These are phyloP conservation scores for Setaria italica DNA, from an alignment of 202 grass and related monocot species.

Conservation along the genomic window DNA sequence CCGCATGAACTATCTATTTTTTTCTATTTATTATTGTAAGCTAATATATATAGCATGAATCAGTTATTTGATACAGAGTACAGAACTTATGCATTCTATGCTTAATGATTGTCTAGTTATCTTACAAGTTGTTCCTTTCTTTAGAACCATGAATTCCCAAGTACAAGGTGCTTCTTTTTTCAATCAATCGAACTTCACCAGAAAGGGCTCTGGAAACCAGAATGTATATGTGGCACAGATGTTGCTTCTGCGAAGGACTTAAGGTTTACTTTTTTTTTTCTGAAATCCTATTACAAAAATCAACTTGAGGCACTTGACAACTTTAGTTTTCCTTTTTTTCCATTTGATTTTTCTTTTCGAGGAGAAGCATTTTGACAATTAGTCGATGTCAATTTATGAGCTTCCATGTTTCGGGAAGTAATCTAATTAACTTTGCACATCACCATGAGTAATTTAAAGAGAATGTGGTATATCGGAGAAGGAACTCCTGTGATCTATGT, in stretches of 20 bases:
- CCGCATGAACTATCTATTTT: neutral
- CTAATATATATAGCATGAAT: neutral
- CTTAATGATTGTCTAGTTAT: slow-evolving; percentile 32
- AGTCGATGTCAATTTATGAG: neutral
- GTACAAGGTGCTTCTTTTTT: slow-evolving; percentile 62
- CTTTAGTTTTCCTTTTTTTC: neutral
- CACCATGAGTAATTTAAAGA: neutral
- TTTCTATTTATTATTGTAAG: neutral
- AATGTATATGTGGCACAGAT: slow-evolving; percentile 71
- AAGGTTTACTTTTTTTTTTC: slow-evolving; percentile 54
- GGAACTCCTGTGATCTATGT: slow-evolving; percentile 1
- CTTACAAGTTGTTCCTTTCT: slow-evolving; percentile 47
- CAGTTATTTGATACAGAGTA: neutral
- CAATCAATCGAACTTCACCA: slow-evolving; percentile 71
- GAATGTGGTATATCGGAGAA: neutral
- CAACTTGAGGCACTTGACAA: neutral
- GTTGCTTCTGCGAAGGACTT: slow-evolving; percentile 47
- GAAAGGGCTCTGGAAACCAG: slow-evolving; percentile 80
- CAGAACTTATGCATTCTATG: slow-evolving; percentile 25
- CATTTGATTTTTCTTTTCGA: neutral
- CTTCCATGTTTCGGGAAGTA: slow-evolving; percentile 19
- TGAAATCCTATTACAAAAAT: neutral
- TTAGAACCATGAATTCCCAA: slow-evolving; percentile 43
- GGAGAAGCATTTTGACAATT: neutral
- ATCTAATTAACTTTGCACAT: slow-evolving; percentile 25